Evolutionary conservation across 2,329 filamentous ascomycete genomes (phyloP).

Genomic region (Colletotrichum costaricense): DNA sequence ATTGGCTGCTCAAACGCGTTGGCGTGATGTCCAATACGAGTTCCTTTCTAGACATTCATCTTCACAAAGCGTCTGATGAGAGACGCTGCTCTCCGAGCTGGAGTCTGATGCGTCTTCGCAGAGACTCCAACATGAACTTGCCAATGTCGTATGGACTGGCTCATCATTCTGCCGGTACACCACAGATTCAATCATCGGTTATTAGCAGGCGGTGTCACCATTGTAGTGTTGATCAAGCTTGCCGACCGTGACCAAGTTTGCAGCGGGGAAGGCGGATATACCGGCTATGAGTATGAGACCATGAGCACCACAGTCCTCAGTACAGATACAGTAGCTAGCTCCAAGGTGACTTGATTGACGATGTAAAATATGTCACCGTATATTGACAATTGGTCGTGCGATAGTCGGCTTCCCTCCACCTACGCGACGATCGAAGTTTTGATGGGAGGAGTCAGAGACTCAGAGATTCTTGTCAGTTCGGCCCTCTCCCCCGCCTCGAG

Average conservation of each 20-base stretch:
- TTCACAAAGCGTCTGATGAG: background rate
- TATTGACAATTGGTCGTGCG: slow-evolving; percentile 26
- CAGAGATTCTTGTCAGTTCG: slow-evolving; percentile 8
- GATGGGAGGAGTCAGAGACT: slow-evolving; percentile 16
- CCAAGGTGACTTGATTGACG: background rate
- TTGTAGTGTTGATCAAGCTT: background rate
- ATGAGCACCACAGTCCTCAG: background rate
- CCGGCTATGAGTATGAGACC: background rate
- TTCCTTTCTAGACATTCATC: background rate
- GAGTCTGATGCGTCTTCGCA: background rate
- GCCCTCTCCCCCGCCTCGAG: background rate
- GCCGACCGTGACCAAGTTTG: background rate
- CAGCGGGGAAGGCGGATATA: background rate
- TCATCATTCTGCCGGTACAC: background rate
- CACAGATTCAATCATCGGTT: background rate
- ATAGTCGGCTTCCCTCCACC: slow-evolving; percentile 26
- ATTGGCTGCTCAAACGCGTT: background rate
- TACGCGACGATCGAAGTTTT: slow-evolving; percentile 32
- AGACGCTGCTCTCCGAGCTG: background rate
- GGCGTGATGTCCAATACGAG: background rate
- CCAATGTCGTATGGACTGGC: no score
- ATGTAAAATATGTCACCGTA: slow-evolving; percentile 27
- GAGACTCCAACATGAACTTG: background rate
- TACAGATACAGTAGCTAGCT: background rate
- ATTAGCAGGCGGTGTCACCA: background rate